phyloP scores from a whole-genome alignment of 768 basidiomycete genomes.

The Gautieria morchelliformis region DNA sequence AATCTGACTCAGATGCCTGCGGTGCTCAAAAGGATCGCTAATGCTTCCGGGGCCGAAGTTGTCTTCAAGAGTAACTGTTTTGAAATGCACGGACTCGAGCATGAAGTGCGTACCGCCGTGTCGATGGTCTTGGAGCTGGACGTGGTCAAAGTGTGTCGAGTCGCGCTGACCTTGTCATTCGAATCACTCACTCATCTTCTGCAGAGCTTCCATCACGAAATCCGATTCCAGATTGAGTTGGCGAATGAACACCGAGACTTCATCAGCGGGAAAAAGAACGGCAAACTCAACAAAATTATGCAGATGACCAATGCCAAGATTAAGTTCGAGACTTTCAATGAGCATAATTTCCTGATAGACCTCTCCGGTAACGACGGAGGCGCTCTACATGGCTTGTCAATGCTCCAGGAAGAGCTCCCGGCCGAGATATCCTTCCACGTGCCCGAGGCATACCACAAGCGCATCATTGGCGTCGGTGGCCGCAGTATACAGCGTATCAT shows the following conservation, averaged over 20 bases:
- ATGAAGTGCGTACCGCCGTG: slow-evolving; percentile 81
- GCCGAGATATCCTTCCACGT: slow-evolving; percentile 99
- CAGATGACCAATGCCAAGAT: slow-evolving; percentile 95
- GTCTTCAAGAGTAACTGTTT: slow-evolving; percentile 98
- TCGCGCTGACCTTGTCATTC: not conserved
- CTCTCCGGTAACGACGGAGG: slow-evolving; percentile 78
- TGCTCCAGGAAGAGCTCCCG: slow-evolving; percentile 95
- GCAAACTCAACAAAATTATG: slow-evolving; percentile 99
- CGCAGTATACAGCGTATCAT: slow-evolving; percentile 98
- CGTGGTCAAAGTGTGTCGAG: slow-evolving; percentile 65
- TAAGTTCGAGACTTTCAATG: slow-evolving; percentile 97
- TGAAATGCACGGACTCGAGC: slow-evolving; percentile 90
- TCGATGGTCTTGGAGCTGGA: slow-evolving; percentile 84
- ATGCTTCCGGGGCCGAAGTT: slow-evolving; percentile 82
- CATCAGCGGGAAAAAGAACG: slow-evolving; percentile 98
- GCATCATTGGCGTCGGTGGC: slow-evolving; percentile 97
- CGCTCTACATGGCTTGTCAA: slow-evolving; percentile 73
- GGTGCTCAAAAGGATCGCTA: slow-evolving; percentile 79
- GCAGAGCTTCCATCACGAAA: slow-evolving; percentile 91
- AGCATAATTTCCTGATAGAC: slow-evolving; percentile 91
- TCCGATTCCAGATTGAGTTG: slow-evolving; percentile 95
- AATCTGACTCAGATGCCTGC: slow-evolving; percentile 76
- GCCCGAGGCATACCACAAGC: slow-evolving; percentile 95
- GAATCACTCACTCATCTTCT: not conserved
- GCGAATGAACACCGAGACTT: slow-evolving; percentile 98